phyloP scores from a whole-genome alignment of 495 filamentous ascomycete genomes.

The Chaetomidium leptoderma region DNA sequence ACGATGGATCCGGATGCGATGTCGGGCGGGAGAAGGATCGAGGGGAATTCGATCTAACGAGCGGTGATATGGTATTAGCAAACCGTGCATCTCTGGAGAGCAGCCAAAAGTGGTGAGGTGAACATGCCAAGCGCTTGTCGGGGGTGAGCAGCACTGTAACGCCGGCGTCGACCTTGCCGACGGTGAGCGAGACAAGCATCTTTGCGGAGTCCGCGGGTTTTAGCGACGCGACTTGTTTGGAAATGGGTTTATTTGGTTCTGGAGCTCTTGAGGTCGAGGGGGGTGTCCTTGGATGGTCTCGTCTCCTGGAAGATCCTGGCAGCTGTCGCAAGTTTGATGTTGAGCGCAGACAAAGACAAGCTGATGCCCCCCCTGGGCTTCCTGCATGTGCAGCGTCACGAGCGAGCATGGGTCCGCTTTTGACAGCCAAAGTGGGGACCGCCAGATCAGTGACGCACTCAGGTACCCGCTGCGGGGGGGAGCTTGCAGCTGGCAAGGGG shows the following conservation, averaged over 20 bases:
- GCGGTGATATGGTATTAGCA: conserved; percentile 9
- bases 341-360: background rate
- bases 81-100: background rate
- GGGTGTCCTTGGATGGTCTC: background rate
- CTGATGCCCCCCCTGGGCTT: background rate
- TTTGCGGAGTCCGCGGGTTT: conserved; percentile 21
- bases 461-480: conserved; percentile 17
- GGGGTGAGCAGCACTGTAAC: conserved; percentile 95
- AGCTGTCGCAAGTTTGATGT: conserved; percentile 11
- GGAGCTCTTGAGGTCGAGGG: background rate
- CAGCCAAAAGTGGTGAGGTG: background rate
- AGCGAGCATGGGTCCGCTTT: background rate
- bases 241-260: background rate
- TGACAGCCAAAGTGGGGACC: background rate
- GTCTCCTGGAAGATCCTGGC: background rate
- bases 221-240: background rate
- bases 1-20: conserved; percentile 95
- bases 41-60: conserved; percentile 91
- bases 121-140: conserved; percentile 88
- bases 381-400: conserved; percentile 4
- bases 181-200: conserved; percentile 96
- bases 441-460: conserved; percentile 5
- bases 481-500: background rate
- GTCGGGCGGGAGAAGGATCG: conserved; percentile 89
- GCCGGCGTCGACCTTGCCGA: conserved; percentile 98